These are phyloP conservation scores for Penicillium ucsense DNA, from an alignment of 495 filamentous ascomycete genomes.

Conservation along the genomic window DNA sequence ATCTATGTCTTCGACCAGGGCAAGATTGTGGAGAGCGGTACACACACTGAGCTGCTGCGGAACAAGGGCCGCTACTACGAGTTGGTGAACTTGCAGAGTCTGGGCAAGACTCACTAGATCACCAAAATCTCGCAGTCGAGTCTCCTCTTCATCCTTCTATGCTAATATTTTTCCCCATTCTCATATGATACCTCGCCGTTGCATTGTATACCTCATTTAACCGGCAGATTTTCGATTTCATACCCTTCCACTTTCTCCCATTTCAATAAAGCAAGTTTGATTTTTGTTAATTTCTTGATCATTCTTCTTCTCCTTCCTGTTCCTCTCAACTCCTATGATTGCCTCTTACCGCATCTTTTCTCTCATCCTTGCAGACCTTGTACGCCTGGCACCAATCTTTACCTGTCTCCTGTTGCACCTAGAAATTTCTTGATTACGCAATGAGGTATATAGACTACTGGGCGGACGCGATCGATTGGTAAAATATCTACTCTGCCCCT, in stretches of 20 bases:
- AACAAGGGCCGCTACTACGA: conserved; percentile 65
- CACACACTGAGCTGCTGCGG: conserved; percentile 56
- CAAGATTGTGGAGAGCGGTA: conserved; percentile 62
- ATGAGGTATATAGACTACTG: too few species aligned
- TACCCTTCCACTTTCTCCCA: not conserved
- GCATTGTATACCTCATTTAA: not conserved
- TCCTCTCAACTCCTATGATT: not conserved
- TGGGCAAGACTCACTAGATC: conserved; percentile 47
- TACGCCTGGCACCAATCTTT: too few species aligned
- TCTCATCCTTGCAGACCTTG: too few species aligned
- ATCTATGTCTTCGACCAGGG: conserved; percentile 81
- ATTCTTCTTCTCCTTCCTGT: not conserved
- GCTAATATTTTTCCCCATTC: not conserved
- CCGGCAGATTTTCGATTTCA: not conserved
- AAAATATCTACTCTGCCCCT: too few species aligned
- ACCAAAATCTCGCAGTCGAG: not conserved
- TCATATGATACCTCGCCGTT: not conserved
- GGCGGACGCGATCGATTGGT: too few species aligned
- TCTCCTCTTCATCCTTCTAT: not conserved
- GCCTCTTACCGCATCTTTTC: not conserved
- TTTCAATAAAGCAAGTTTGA: not conserved
- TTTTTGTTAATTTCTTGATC: not conserved
- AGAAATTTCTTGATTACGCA: too few species aligned
- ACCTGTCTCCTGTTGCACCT: too few species aligned
- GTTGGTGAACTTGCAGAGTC: conserved; percentile 68